Conservation (phyloP, 2,329 filamentous ascomycete genomes). For the Onygena corvina region DNA sequence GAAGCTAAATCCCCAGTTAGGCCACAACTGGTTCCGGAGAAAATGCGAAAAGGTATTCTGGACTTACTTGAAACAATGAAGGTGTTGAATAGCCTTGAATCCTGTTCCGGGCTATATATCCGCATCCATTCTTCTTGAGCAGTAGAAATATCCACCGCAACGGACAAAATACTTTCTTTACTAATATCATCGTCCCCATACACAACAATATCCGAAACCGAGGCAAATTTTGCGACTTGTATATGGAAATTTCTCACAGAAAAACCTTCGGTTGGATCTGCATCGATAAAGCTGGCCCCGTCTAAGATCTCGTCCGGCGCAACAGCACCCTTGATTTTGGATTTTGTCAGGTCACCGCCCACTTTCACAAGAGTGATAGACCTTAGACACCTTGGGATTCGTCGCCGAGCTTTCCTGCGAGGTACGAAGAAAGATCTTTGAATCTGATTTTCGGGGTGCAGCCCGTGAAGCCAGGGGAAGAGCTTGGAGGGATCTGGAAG, state of each 20-base stretch:
- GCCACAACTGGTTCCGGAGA: conserved; percentile 3
- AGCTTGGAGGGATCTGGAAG: conserved; percentile 74
- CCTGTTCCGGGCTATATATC: conserved; percentile 46
- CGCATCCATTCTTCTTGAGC: conserved; percentile 68
- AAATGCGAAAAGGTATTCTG: neutral
- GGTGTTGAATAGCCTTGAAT: conserved; percentile 63
- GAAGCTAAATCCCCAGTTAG: conserved; percentile 36
- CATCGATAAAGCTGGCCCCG: conserved; percentile 58
- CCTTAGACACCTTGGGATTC: conserved; percentile 63
- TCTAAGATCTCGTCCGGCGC: conserved; percentile 67
- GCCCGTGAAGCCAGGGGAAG: conserved; percentile 91
- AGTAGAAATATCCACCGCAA: conserved; percentile 52
- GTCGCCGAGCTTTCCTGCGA: conserved; percentile 57
- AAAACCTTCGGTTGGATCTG: conserved; percentile 80
- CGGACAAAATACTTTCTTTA: conserved; percentile 52
- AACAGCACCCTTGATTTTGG: conserved; percentile 78
- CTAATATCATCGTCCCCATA: conserved; percentile 63
- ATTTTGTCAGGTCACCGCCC: conserved; percentile 60
- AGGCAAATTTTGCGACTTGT: conserved; percentile 75
- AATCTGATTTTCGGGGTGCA: conserved; percentile 77
- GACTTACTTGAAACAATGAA: conserved; percentile 56
- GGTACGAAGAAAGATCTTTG: conserved; percentile 83
- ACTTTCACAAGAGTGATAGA: conserved; percentile 80
- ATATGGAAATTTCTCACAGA: conserved; percentile 97
- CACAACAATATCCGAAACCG: conserved; percentile 81